Base-by-base conservation (phyloP, 129 eudicot genomes). In the Logfia minima region DNA sequence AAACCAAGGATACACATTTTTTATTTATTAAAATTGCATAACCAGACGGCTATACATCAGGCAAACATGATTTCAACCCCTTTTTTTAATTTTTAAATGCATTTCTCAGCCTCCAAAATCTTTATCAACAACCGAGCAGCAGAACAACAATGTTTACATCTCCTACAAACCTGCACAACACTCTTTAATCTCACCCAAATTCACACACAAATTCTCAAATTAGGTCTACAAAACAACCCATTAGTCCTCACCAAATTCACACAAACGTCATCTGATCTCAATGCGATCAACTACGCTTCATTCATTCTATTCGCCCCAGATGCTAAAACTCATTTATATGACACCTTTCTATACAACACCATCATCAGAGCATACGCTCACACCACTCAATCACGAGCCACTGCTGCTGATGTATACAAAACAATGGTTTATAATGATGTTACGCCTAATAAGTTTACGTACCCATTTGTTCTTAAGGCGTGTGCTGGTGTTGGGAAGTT, bases 381-480 rank as follows among this genome's bases (percentile, higher is more conserved):
- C 61, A 85, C 90, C 0, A 66, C 31, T 74, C 22, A 69, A 11
- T 76, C 58, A 3, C 85, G 58, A 70, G 48, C 7, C 43, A 73
- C 65, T 59, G 89, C 90, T 64, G 14, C 87, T 37, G 52, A 14
- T 48, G 75, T 77, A 32, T 92, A 92, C 72, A 87, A 75, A 66
- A 8, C 59, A 26, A 92, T 92, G 96, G 71, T 85, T 31, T 61
- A 14, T 7, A n/a, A 39, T 59, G 62, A 86, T 61, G 83, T 92
- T 41, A 31, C 28, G 61, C 97, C 97, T 35, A 92, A 89, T 83
- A 87, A 87, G 61, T 92, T 87, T 35, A 92, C 96, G 2, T 90
- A 85, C 86, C 96, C 98, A 6, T 92, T 89, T 84, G 90, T 92
- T 34, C 83, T 92, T 5, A 92, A 92, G 82, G 96, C 96, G 26